phyloP scores from a whole-genome alignment of 2,329 filamentous ascomycete species.

The Mycosphaerella arachidis region DNA sequence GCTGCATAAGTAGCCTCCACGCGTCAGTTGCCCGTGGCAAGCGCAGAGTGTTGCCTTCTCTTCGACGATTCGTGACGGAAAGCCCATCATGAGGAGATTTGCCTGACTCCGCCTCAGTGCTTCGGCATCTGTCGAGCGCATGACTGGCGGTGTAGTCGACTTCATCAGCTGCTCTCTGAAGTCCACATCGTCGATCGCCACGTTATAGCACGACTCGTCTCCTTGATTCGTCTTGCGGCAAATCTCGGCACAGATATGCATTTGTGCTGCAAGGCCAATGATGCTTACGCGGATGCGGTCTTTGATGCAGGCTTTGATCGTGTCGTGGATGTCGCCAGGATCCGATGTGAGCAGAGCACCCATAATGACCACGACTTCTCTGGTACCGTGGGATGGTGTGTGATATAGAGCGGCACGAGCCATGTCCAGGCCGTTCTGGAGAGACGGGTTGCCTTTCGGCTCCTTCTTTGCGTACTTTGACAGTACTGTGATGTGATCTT shows the following conservation, averaged over 20 bases:
- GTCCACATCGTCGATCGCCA: slow-evolving; percentile 82
- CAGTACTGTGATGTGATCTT: slow-evolving; percentile 77
- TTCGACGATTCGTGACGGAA: slow-evolving; percentile 79
- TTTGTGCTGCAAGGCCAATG: slow-evolving; percentile 84
- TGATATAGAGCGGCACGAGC: slow-evolving; percentile 87
- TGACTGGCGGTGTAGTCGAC: slow-evolving; percentile 82
- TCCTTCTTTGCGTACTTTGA: slow-evolving; percentile 49
- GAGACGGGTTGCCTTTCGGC: slow-evolving; percentile 48
- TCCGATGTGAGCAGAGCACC: slow-evolving; percentile 87
- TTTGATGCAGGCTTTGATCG: slow-evolving; percentile 69
- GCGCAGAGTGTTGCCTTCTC: slow-evolving; percentile 73
- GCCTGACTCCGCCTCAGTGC: slow-evolving; percentile 39
- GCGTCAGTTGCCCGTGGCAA: slow-evolving; percentile 76
- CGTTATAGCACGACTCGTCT: slow-evolving; percentile 69
- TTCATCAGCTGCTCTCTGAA: slow-evolving; percentile 85
- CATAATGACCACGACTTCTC: slow-evolving; percentile 88
- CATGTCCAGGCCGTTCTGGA: slow-evolving; percentile 97
- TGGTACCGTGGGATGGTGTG: slow-evolving; percentile 85
- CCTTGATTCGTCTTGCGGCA: slow-evolving; percentile 83
- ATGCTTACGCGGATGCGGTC: slow-evolving; percentile 85
- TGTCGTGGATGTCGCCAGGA: slow-evolving; percentile 91
- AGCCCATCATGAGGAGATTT: slow-evolving; percentile 91
- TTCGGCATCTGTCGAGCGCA: slow-evolving; percentile 47
- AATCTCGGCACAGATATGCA: slow-evolving; percentile 87
- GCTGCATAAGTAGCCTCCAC: slow-evolving; percentile 87